Evolutionary conservation across 208 protist genomes (phyloP), one percentile per base, ranked within the genome.

Genomic region (Trypanosoma boissoni): DNA sequence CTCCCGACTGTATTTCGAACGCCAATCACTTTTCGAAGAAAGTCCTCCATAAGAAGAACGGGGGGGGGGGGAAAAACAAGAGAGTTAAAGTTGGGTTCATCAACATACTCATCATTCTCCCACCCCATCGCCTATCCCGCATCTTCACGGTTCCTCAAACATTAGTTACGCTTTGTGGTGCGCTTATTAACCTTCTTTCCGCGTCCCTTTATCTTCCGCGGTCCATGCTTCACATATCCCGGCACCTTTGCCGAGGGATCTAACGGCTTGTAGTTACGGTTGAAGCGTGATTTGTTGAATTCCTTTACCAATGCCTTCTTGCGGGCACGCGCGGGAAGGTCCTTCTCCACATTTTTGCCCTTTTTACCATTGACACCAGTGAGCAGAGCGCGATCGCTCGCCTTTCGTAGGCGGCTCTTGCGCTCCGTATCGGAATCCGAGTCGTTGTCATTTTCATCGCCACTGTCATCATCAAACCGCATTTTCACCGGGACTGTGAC

Each of bases 121-220:
- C 27, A 66, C 56, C 6, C 20, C 1, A 16, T 12, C 14, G 9
- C 24, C 42, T 23, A 5, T 24, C 6, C 32, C n/a, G 48, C 42
- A 10, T 53, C 29, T 21, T 62, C 43, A 0, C 20, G 37, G 21
- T 43, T 18, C 18, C 0, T 52, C 18, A 21, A 31, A 14, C 6
- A 21, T 26, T 27, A 55, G 14, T 78, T 66, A 51, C 87, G 80
- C 71, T 94, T 94, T 12, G 69, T 60, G 24, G 54, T 72, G 6
- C 87, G 81, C 36, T 84, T 92, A 64, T 95, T 95, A 4, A 63
- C 80, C 79, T 95, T 95, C 51, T 76, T 78, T 21, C 88, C 88
- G 21, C 88, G 71, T 0, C 88, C 88, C 68, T 91, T 95, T 37
- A 92, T 76, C 45, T 76, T 78, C 18, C 82, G 85, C 18, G 75